Conservation (phyloP, 1,284 basidiomycete species). For the Cutaneotrichosporon dermatis region DNA sequence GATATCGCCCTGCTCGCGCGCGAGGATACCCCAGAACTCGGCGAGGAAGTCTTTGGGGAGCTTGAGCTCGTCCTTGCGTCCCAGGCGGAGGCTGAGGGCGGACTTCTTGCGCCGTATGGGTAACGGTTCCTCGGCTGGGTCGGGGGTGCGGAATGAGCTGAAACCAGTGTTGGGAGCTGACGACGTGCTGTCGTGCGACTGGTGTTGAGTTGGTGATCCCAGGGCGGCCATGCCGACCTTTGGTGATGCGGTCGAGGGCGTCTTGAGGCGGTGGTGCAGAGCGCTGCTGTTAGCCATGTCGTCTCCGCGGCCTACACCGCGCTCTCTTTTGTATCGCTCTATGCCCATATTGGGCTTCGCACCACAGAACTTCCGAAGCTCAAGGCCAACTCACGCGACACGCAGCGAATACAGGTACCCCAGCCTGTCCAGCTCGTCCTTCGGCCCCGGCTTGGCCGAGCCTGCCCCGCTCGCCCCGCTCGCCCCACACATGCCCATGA, state of each 20-base stretch:
- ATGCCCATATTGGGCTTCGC: too few relatives aligned
- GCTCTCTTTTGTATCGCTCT: too few relatives aligned
- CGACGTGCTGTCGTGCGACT: not conserved
- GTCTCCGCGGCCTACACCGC: too few relatives aligned
- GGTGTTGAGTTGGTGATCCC: constrained; percentile 7
- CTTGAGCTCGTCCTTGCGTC: constrained; percentile 34
- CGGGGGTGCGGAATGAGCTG: constrained; percentile 11
- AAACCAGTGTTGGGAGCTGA: not conserved
- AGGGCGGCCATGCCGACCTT: not conserved
- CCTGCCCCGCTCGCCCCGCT: too few relatives aligned
- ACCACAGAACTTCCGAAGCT: too few relatives aligned
- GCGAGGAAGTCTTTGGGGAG: constrained; percentile 44
- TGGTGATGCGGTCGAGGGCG: not conserved
- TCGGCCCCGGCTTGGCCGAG: not conserved
- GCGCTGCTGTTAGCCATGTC: constrained; percentile 9
- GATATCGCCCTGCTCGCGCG: constrained; percentile 37
- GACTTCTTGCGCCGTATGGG: constrained; percentile 21
- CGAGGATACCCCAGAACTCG: constrained; percentile 42
- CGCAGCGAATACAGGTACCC: constrained; percentile 43
- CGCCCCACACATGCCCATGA: too few relatives aligned
- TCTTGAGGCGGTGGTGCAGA: constrained; percentile 14
- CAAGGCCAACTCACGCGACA: constrained; percentile 37
- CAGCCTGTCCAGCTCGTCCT: constrained; percentile 38
- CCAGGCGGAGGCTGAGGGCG: constrained; percentile 21
- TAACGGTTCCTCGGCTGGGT: constrained; percentile 7